These are phyloP conservation scores for Parathielavia appendiculata DNA, from an alignment of 495 filamentous ascomycete species.

Conservation along the genomic window DNA sequence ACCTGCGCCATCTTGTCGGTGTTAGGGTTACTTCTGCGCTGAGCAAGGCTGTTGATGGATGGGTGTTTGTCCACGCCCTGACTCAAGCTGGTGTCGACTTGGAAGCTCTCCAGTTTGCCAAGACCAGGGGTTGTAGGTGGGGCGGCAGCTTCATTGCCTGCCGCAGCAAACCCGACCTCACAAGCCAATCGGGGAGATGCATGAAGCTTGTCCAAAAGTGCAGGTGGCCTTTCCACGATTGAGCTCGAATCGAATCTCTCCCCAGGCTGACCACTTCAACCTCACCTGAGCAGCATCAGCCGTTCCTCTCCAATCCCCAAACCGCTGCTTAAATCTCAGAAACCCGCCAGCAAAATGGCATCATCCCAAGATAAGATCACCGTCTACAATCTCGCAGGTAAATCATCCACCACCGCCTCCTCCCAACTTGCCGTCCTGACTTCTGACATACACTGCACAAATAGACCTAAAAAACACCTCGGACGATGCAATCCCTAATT, in stretches of 20 bases:
- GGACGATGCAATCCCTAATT: constrained; percentile 90
- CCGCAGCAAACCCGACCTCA: neutral
- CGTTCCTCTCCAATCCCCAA: neutral
- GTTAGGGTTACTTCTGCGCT: constrained; percentile 2
- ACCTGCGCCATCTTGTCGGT: constrained; percentile 70
- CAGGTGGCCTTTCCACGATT: constrained; percentile 26
- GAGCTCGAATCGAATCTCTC: neutral
- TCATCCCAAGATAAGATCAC: constrained; percentile 54
- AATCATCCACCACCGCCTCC: neutral
- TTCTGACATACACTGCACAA: neutral
- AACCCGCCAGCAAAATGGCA: constrained; percentile 30
- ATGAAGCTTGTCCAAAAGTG: constrained; percentile 6
- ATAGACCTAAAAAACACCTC: constrained; percentile 92
- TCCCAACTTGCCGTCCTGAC: constrained; percentile 20
- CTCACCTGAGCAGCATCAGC: neutral
- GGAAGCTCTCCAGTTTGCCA: constrained; percentile 10
- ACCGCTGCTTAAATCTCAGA: neutral
- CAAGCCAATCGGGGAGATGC: constrained; percentile 8
- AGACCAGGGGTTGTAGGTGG: neutral
- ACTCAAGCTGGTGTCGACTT: constrained; percentile 9
- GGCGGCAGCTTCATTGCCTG: neutral
- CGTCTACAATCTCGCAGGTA: constrained; percentile 65
- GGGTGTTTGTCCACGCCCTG: neutral
- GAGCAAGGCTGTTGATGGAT: neutral
- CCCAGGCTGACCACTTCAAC: neutral